phyloP scores from a whole-genome alignment of 352 stramenopile genomes.

The Pythium phragmitis region DNA sequence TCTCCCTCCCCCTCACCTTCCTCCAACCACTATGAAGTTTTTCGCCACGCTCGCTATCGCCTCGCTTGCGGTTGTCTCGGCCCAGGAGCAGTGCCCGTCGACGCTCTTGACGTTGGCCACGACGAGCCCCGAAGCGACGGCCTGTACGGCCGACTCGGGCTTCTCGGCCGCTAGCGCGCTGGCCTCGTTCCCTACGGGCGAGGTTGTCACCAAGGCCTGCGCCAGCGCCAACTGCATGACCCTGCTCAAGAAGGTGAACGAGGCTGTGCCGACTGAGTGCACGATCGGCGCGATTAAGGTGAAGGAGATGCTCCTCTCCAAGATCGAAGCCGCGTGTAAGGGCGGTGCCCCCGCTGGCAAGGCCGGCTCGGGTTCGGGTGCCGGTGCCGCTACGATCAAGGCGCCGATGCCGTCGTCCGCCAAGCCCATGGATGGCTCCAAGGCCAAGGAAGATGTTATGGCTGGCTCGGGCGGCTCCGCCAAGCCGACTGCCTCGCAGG shows the following conservation, averaged over 20 bases:
- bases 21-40: slow-evolving; percentile 21
- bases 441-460: background rate
- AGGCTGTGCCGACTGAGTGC: slow-evolving; percentile 14
- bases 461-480: background rate
- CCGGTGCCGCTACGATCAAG: slow-evolving; percentile 1
- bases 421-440: background rate
- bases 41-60: slow-evolving; percentile 16
- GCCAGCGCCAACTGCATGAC: slow-evolving; percentile 24
- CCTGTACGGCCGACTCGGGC: slow-evolving; percentile 9
- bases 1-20: slow-evolving; percentile 1
- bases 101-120: slow-evolving; percentile 7
- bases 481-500: background rate
- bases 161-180: slow-evolving; percentile 11
- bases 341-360: slow-evolving; percentile 5
- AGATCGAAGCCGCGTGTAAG: slow-evolving; percentile 14
- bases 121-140: background rate
- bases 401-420: slow-evolving; percentile 7
- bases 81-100: slow-evolving; percentile 1
- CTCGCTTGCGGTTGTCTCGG: slow-evolving; percentile 17
- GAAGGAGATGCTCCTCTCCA: slow-evolving; percentile 15
- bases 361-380: slow-evolving; percentile 10
- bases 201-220: slow-evolving; percentile 26
- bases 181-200: slow-evolving; percentile 9
- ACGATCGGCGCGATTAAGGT: slow-evolving; percentile 6
- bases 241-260: slow-evolving; percentile 19